Conservation (phyloP, 331 rosid species). For the Rhamnella rubrinervis region DNA sequence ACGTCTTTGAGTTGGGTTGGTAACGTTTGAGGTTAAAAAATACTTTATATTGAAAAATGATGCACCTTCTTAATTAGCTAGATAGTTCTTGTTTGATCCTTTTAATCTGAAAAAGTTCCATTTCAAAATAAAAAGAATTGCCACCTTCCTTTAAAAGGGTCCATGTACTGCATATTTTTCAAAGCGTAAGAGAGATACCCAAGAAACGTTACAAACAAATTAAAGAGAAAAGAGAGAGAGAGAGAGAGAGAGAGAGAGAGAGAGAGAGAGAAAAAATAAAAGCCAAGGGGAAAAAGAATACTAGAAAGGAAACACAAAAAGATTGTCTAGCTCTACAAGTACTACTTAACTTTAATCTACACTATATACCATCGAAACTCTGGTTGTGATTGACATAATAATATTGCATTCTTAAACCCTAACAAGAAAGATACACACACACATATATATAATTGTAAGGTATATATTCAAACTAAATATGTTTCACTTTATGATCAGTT, state of each 20-base stretch:
- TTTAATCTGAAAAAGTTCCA: constrained; percentile 22
- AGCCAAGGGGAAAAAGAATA: neutral
- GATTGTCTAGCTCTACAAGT: constrained; percentile 13
- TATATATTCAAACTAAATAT: constrained; percentile 21
- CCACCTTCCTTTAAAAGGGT: constrained; percentile 27
- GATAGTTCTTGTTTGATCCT: constrained; percentile 5
- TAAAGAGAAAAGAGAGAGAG: constrained; percentile 26
- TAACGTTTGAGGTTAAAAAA: neutral
- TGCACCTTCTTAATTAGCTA: too few species aligned
- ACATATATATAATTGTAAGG: too few species aligned
- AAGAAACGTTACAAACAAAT: constrained; percentile 23
- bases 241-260: constrained; percentile 28
- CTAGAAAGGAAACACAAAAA: constrained; percentile 18
- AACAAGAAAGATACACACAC: neutral
- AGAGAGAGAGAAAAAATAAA: neutral
- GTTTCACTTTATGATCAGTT: constrained; percentile 12
- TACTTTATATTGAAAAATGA: too few species aligned
- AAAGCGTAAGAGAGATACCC: constrained; percentile 34
- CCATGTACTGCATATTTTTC: neutral
- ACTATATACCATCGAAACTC: neutral
- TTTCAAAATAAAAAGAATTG: constrained; percentile 19
- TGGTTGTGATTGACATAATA: neutral
- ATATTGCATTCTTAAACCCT: neutral
- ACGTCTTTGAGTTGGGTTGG: neutral
- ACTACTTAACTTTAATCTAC: constrained; percentile 33